phyloP scores from a whole-genome alignment of 2,329 filamentous ascomycete genomes.

The Aspergillus versicolor region DNA sequence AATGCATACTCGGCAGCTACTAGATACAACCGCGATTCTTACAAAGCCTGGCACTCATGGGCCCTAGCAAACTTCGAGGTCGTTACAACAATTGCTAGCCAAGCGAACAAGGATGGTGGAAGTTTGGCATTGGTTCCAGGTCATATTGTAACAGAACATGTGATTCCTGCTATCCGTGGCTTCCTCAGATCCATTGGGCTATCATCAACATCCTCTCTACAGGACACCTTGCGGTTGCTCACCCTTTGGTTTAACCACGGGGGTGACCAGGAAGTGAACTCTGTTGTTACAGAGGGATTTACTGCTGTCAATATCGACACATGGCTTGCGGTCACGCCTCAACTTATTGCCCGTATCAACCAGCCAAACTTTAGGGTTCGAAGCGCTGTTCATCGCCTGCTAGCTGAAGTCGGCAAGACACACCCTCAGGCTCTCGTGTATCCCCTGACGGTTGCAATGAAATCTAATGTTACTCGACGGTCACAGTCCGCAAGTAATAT shows the following conservation, averaged over 20 bases:
- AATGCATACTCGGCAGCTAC: slow-evolving; percentile 90
- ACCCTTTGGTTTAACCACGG: slow-evolving; percentile 97
- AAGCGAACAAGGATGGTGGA: slow-evolving; percentile 58
- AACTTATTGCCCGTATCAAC: slow-evolving; percentile 95
- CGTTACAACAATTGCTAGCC: slow-evolving; percentile 74
- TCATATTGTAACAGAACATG: slow-evolving; percentile 75
- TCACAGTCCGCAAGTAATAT: slow-evolving; percentile 87
- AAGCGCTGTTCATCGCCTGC: slow-evolving; percentile 84
- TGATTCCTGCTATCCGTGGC: slow-evolving; percentile 89
- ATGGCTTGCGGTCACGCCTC: slow-evolving; percentile 97
- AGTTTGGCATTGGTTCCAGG: slow-evolving; percentile 57
- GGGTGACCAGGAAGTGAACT: slow-evolving; percentile 81
- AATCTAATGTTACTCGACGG: slow-evolving; percentile 81
- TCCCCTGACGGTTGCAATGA: slow-evolving; percentile 95
- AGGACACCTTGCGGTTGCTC: slow-evolving; percentile 88
- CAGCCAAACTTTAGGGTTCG: slow-evolving; percentile 88
- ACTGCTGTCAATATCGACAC: slow-evolving; percentile 92
- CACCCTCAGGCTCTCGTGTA: slow-evolving; percentile 97
- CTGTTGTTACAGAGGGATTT: slow-evolving; percentile 86
- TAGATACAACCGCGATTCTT: slow-evolving; percentile 90
- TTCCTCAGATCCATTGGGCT: slow-evolving; percentile 98
- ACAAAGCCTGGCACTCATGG: slow-evolving; percentile 99
- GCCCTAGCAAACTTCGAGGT: slow-evolving; percentile 98
- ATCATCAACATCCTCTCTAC: slow-evolving; percentile 86
- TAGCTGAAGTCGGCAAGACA: slow-evolving; percentile 87